phyloP scores from a whole-genome alignment of 2,329 filamentous ascomycete genomes.

The Fusarium sp. region DNA sequence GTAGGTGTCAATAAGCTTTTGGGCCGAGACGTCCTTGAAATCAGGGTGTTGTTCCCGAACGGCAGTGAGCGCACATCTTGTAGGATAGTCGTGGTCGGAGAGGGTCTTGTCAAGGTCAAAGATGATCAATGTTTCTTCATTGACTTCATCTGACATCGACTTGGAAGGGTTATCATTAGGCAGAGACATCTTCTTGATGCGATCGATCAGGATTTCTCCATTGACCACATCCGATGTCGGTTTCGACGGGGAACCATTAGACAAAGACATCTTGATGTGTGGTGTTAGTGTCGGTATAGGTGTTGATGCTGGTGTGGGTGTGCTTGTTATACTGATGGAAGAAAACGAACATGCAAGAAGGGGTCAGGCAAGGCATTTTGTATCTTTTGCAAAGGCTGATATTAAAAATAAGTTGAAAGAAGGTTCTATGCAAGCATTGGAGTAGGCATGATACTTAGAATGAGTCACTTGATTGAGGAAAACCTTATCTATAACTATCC shows the following conservation, averaged over 20 bases:
- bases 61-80: neutral
- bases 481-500: neutral
- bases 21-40: neutral
- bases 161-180: neutral
- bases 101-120: slow-evolving; percentile 28
- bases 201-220: neutral
- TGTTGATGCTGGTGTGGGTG: neutral
- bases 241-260: neutral
- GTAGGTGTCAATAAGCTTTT: slow-evolving; percentile 1
- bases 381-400: neutral
- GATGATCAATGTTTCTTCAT: neutral
- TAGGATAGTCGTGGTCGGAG: slow-evolving; percentile 10
- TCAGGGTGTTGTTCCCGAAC: neutral
- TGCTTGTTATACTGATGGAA: neutral
- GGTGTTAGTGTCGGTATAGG: no score
- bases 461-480: neutral
- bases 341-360: neutral
- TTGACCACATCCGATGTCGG: neutral
- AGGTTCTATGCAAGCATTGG: neutral
- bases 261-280: neutral
- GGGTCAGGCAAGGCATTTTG: neutral
- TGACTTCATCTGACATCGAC: neutral
- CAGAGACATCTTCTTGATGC: neutral
- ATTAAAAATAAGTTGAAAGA: neutral
- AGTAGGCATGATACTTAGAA: neutral